Conservation (phyloP, 179 eudicot genomes). For the Corrigiola litoralis region DNA sequence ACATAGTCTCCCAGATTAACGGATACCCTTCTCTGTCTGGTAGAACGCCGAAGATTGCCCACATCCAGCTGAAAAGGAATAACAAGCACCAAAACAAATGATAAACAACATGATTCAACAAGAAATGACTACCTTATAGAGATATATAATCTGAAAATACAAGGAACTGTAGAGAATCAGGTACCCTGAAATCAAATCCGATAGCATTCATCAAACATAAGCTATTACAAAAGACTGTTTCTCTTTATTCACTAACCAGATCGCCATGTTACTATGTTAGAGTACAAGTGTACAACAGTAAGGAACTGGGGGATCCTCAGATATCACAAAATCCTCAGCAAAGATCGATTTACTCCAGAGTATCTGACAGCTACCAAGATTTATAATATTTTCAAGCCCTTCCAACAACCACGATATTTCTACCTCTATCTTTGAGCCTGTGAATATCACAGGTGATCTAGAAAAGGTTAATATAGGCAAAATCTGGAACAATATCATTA, state of each 20-base stretch:
- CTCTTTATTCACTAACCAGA: not conserved
- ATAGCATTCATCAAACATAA: not conserved
- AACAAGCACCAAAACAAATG: constrained; percentile 11
- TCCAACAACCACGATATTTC: constrained; percentile 17
- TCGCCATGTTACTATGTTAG: not conserved
- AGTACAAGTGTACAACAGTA: not conserved
- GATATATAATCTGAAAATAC: not conserved
- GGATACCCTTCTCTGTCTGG: constrained; percentile 81
- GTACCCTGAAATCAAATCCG: not conserved
- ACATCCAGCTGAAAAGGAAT: constrained; percentile 58
- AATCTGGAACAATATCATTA: constrained; percentile 3
- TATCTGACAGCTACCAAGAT: constrained; percentile 1
- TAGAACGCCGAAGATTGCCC: constrained; percentile 88
- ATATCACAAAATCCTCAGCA: constrained; percentile 1
- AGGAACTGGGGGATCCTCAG: not conserved
- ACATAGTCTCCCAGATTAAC: constrained; percentile 72
- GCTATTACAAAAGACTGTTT: not conserved
- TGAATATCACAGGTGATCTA: not conserved
- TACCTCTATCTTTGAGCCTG: constrained; percentile 2
- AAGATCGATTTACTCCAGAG: not conserved
- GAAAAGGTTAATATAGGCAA: not conserved
- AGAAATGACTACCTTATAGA: not conserved
- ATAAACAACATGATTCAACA: constrained; percentile 8
- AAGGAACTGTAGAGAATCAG: not conserved
- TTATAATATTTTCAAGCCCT: not conserved